Base-by-base conservation (phyloP, 177 flowering plant genomes). In the Telopea speciosissima region DNA sequence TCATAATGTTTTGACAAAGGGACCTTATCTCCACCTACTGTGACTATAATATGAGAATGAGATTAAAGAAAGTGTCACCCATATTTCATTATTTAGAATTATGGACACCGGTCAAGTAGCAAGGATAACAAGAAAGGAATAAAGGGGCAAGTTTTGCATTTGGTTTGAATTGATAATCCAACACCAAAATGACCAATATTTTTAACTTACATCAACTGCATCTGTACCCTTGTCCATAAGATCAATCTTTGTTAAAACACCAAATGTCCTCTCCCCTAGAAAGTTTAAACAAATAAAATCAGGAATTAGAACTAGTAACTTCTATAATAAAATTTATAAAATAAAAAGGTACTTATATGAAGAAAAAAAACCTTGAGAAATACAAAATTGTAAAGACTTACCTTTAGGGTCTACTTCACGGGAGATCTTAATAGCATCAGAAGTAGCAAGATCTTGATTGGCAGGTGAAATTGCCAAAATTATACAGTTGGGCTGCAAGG, bases 211-310 rank as follows among this genome's bases (percentile, higher is more conserved):
- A 70, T 93, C 98, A 75, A 90, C 98, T 36, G 98, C 98, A 86
- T 93, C 87, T 40, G 98, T 93, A 31, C 98, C 98, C 91, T 86
- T 90, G 70, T 93, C 98, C 98, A 93, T 93, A 45, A 93, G 97
- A 82, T 93, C 98, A 78, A 93, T 93, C 87, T 93, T 91, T 72
- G 98, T 93, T 79, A 93, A 78, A 33, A 93, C 98, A 26, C 97
- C 98, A 73, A 91, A 75, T 67, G 98, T 91, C 80, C 98, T 88
- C 79, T 93, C 98, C 59, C 98, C 98, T 93, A 84, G 24, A 80
- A 75, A 75, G 24, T 45, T 24, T 12, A 66, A 63, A 78, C 24
- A 49, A 52, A 67, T 22, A 17, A 65, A 25, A 21, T 9, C 58
- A 63, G 54, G 71, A 59, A 22, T 24, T 61, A 25, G 66, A 61